These are phyloP conservation scores for Coniella vitis DNA, from an alignment of 2,329 filamentous ascomycete genomes.

Conservation along the genomic window DNA sequence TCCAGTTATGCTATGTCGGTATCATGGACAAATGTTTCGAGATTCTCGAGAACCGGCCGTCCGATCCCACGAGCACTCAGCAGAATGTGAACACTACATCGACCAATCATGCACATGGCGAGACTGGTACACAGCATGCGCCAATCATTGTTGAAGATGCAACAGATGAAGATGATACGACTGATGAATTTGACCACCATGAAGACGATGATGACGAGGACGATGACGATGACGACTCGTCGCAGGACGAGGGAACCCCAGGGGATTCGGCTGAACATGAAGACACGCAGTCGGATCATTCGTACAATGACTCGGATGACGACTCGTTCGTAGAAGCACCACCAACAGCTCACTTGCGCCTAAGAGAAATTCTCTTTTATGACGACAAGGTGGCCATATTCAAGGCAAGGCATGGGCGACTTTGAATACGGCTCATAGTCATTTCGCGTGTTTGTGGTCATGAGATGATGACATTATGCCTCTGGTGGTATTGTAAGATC, in stretches of 20 bases:
- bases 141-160: conserved; percentile 18
- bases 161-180: conserved; percentile 24
- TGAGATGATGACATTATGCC: no score
- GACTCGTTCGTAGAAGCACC: conserved; percentile 44
- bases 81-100: conserved; percentile 7
- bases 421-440: conserved; percentile 24
- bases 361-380: conserved; percentile 77
- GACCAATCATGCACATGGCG: conserved; percentile 12
- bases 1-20: conserved; percentile 72
- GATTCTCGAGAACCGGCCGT: conserved; percentile 58
- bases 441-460: no score
- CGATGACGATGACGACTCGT: conserved; percentile 42
- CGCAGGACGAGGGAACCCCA: conserved; percentile 24
- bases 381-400: conserved; percentile 80
- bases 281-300: conserved; percentile 30
- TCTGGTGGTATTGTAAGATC: no score
- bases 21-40: conserved; percentile 76
- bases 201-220: conserved; percentile 27
- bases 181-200: conserved; percentile 19
- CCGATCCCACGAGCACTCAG: conserved; percentile 28
- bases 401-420: conserved; percentile 59
- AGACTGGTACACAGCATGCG: conserved; percentile 16
- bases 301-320: conserved; percentile 28
- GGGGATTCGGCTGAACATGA: conserved; percentile 19
- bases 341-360: conserved; percentile 44